Evolutionary conservation across 2,329 filamentous ascomycete genomes (phyloP).

Genomic region (Alternaria consortialis): DNA sequence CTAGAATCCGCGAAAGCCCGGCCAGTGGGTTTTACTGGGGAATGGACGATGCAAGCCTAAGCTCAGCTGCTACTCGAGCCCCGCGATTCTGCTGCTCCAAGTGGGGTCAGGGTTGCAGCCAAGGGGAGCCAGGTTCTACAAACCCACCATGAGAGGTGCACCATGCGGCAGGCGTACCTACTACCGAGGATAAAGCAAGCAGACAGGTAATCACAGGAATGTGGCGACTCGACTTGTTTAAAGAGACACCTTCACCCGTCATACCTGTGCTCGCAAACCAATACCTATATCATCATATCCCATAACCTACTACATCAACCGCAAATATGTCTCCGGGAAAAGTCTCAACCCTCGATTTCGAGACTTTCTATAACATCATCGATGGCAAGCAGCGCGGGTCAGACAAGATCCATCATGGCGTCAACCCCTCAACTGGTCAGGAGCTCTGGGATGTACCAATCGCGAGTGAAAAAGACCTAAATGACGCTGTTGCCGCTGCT

Average conservation of each 20-base stretch:
- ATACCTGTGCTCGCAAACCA: background rate
- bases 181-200: constrained; percentile 3
- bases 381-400: constrained; percentile 59
- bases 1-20: background rate
- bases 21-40: background rate
- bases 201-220: background rate
- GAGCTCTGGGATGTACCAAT: constrained; percentile 62
- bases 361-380: constrained; percentile 63
- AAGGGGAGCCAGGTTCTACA: constrained; percentile 6
- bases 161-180: background rate
- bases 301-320: background rate
- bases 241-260: constrained; percentile 6
- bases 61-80: constrained; percentile 14
- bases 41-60: background rate
- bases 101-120: constrained; percentile 26
- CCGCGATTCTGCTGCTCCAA: constrained; percentile 24
- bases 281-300: background rate
- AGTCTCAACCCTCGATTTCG: constrained; percentile 50
- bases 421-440: constrained; percentile 62
- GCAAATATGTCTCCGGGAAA: constrained; percentile 58
- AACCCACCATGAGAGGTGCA: background rate
- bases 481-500: constrained; percentile 60
- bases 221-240: constrained; percentile 8
- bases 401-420: constrained; percentile 53
- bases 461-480: constrained; percentile 59